phyloP scores from a whole-genome alignment of 163 green algal species.

The Volvox carteri region DNA sequence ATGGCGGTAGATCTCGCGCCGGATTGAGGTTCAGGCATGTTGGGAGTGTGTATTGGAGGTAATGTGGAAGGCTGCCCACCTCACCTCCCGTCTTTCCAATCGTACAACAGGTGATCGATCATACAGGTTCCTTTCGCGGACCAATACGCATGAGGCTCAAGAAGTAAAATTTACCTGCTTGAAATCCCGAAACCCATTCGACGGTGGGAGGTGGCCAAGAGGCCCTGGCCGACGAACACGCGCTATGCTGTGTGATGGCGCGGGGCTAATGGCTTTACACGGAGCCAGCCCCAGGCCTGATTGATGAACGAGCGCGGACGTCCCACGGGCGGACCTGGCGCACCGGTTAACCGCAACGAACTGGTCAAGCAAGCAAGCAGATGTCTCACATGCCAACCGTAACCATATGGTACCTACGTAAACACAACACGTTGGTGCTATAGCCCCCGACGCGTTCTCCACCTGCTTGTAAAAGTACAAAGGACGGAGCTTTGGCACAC shows the following conservation, averaged over 20 bases:
- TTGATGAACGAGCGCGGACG: background rate
- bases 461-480: no score
- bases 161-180: background rate
- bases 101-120: background rate
- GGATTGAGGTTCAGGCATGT: background rate
- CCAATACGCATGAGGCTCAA: conserved; percentile 19
- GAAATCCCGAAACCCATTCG: background rate
- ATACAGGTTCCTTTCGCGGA: background rate
- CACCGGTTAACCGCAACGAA: background rate
- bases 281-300: background rate
- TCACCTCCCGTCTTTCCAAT: no score
- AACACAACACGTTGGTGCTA: no score
- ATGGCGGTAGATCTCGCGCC: no score
- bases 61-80: no score
- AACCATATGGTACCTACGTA: no score
- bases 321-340: background rate
- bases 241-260: background rate
- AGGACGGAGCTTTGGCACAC: no score
- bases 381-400: no score
- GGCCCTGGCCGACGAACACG: background rate
- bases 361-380: no score
- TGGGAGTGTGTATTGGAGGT: background rate
- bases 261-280: background rate
- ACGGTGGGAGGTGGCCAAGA: background rate
- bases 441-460: no score